These are phyloP conservation scores for Kwoniella sp. DNA, from an alignment of 768 basidiomycete species.

Conservation along the genomic window DNA sequence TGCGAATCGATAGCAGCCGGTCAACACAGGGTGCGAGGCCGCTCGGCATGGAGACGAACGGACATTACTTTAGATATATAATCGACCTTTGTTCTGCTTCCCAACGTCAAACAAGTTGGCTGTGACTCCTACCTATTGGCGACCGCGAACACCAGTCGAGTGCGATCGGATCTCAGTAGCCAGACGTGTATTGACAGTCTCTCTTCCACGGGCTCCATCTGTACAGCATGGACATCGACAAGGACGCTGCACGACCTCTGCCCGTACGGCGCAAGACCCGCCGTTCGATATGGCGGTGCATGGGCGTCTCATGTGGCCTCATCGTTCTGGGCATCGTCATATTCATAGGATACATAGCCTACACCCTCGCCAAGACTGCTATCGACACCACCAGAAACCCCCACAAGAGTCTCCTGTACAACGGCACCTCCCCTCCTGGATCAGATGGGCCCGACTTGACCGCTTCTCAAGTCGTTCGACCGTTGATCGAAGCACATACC, in stretches of 20 bases:
- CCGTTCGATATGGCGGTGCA: slow-evolving; percentile 10
- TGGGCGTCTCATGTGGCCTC: slow-evolving; percentile 12
- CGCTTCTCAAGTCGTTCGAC: slow-evolving; percentile 8
- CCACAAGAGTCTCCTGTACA: slow-evolving; percentile 19
- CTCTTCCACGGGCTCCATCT: background rate
- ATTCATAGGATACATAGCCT: background rate
- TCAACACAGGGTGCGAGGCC: too few relatives aligned
- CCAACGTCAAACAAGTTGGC: too few relatives aligned
- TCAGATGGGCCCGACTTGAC: background rate
- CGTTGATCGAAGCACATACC: slow-evolving; percentile 17
- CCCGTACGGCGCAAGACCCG: background rate
- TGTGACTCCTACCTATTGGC: too few relatives aligned
- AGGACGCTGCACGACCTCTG: slow-evolving; percentile 1
- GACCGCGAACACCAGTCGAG: too few relatives aligned
- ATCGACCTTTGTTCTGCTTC: too few relatives aligned
- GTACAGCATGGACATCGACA: slow-evolving; percentile 25
- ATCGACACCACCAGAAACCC: slow-evolving; percentile 17
- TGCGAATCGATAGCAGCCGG: too few relatives aligned
- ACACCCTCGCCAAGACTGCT: background rate
- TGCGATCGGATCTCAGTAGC: too few relatives aligned
- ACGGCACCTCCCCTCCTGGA: slow-evolving; percentile 9
- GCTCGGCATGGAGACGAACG: too few relatives aligned
- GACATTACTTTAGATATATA: too few relatives aligned
- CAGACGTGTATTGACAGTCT: background rate
- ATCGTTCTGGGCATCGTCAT: background rate